Conservation (phyloP, 2,329 filamentous ascomycete species). For the Ophiocordyceps sinensis region DNA sequence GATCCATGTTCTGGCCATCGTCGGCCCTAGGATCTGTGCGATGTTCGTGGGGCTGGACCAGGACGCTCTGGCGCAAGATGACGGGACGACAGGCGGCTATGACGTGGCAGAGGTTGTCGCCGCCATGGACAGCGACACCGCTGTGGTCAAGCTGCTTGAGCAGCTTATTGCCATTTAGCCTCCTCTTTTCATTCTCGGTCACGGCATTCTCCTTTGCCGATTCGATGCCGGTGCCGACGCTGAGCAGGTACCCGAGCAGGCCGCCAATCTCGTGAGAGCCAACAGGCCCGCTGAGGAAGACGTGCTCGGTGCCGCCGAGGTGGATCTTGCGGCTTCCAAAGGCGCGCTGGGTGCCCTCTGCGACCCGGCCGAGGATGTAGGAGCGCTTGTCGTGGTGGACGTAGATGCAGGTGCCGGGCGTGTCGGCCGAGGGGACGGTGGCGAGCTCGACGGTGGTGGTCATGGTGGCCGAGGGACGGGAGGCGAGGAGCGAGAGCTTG, state of each 20-base stretch:
- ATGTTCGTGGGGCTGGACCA: constrained; percentile 58
- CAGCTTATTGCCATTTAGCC: constrained; percentile 20
- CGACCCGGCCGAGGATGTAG: constrained; percentile 72
- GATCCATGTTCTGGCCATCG: constrained; percentile 21
- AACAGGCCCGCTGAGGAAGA: constrained; percentile 70
- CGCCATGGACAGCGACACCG: constrained; percentile 57
- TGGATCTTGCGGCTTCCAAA: constrained; percentile 52
- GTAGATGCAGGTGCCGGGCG: constrained; percentile 61
- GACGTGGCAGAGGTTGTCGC: constrained; percentile 64
- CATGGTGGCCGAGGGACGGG: constrained; percentile 35
- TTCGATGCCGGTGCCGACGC: constrained; percentile 55
- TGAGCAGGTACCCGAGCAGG: constrained; percentile 71
- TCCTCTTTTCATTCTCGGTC: constrained; percentile 24
- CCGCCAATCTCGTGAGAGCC: constrained; percentile 70
- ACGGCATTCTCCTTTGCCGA: constrained; percentile 26
- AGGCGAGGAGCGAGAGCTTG: not conserved
- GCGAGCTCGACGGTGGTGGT: constrained; percentile 59
- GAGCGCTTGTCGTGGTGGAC: constrained; percentile 69
- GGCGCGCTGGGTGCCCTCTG: constrained; percentile 75
- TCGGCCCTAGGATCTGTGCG: constrained; percentile 24
- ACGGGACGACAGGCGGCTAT: constrained; percentile 75
- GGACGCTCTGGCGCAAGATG: constrained; percentile 72
- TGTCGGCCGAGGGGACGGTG: constrained; percentile 77
- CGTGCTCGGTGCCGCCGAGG: constrained; percentile 52
- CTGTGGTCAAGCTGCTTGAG: constrained; percentile 10